phyloP scores from a whole-genome alignment of 176 grass and related monocot species.

The Musa troglodytarum region DNA sequence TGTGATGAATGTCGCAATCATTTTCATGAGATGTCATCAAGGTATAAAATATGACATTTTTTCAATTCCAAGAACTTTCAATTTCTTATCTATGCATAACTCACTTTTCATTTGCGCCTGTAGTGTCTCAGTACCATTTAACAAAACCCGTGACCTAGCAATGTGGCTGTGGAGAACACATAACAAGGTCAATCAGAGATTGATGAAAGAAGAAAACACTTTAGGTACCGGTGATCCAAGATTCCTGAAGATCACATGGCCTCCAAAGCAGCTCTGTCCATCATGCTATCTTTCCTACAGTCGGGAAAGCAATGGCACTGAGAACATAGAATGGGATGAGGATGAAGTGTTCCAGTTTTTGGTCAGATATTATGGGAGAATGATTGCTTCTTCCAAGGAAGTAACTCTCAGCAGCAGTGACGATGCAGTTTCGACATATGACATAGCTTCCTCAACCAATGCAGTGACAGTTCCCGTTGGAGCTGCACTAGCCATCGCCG shows the following conservation, averaged over 20 bases:
- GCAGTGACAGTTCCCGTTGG: slow-evolving; percentile 56
- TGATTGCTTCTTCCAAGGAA: slow-evolving; percentile 45
- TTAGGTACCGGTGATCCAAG: slow-evolving; percentile 58
- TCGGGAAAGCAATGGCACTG: slow-evolving; percentile 17
- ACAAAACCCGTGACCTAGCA: slow-evolving; percentile 56
- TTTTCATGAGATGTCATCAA: slow-evolving; percentile 86
- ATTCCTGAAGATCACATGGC: slow-evolving; percentile 85
- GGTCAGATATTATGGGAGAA: slow-evolving; percentile 73
- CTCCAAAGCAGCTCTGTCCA: slow-evolving; percentile 61
- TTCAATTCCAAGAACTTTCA: background rate
- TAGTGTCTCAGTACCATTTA: slow-evolving; percentile 75
- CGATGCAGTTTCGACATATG: slow-evolving; percentile 33
- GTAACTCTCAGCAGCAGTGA: slow-evolving; percentile 22
- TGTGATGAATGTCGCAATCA: slow-evolving; percentile 87
- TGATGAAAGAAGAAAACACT: slow-evolving; percentile 84
- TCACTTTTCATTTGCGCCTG: slow-evolving; percentile 25
- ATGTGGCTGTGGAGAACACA: slow-evolving; percentile 88
- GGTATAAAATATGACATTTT: slow-evolving; percentile 25
- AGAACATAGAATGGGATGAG: slow-evolving; percentile 66
- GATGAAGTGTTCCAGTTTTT: slow-evolving; percentile 84
- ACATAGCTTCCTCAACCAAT: slow-evolving; percentile 25
- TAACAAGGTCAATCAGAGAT: slow-evolving; percentile 95
- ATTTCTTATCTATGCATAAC: background rate
- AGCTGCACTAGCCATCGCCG: slow-evolving; percentile 67
- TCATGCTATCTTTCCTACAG: slow-evolving; percentile 59